Percentiles rank a stretch among this genome's conserved stretches.
These are phyloP conservation scores for Scheffersomyces segobiensis DNA, from an alignment of 1,139 yeast species.

Conservation along the genomic window DNA sequence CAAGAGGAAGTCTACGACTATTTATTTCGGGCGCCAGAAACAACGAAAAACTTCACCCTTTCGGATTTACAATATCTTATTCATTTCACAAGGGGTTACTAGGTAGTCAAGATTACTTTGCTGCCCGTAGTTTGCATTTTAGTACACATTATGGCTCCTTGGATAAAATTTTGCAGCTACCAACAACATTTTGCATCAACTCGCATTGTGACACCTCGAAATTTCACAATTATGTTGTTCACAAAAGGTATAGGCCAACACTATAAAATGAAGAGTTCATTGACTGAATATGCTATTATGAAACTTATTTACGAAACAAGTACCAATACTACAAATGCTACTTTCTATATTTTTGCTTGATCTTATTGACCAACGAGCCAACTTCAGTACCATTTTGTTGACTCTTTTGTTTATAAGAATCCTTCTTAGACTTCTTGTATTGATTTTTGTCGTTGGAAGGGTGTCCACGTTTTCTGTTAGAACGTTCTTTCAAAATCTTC, in stretches of 20 bases:
- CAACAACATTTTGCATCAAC: background rate
- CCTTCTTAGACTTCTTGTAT: constrained; percentile 16
- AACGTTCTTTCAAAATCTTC: constrained; percentile 72
- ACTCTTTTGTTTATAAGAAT: background rate
- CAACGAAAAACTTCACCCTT: background rate
- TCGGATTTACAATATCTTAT: background rate
- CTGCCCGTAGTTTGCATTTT: background rate
- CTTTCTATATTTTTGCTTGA: constrained; percentile 17
- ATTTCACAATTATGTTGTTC: background rate
- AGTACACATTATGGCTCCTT: background rate
- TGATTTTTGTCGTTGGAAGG: constrained; percentile 6
- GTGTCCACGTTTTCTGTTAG: constrained; percentile 46
- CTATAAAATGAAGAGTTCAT: background rate
- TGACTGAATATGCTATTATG: background rate
- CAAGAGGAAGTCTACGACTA: background rate
- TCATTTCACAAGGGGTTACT: background rate
- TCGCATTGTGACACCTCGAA: background rate
- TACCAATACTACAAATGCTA: background rate
- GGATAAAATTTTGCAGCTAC: constrained; percentile 1
- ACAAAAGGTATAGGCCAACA: background rate
- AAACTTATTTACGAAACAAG: background rate
- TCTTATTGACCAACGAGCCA: constrained; percentile 25
- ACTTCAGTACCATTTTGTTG: constrained; percentile 10
- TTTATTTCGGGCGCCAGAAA: background rate
- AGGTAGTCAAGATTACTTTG: background rate